Evolutionary conservation across 164 flowering plant species (phyloP).

Genomic region (Houttuynia cordata): DNA sequence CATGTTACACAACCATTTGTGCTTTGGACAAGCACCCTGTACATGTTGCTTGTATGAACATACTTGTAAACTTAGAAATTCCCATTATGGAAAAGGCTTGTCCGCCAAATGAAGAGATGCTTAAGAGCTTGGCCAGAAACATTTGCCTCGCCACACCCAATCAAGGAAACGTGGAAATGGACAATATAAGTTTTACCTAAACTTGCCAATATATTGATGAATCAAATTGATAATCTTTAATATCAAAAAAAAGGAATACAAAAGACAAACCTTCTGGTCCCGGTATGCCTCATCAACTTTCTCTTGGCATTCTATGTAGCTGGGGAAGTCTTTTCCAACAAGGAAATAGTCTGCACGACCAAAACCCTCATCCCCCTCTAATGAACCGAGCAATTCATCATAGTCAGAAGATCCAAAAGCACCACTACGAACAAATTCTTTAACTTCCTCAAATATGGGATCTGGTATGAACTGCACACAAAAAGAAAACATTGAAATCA

Average conservation of each 20-base stretch:
- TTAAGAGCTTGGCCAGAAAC: no score
- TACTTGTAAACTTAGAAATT: no score
- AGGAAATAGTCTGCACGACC: slow-evolving; percentile 90
- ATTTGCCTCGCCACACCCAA: no score
- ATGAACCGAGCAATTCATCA: slow-evolving; percentile 61
- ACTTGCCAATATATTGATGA: neutral
- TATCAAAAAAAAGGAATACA: no score
- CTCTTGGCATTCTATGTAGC: slow-evolving; percentile 87
- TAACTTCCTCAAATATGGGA: slow-evolving; percentile 78
- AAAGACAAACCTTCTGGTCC: slow-evolving; percentile 50
- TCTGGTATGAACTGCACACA: slow-evolving; percentile 67
- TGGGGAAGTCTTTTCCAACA: slow-evolving; percentile 90
- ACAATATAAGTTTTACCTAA: neutral
- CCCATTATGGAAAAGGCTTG: no score
- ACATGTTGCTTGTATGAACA: no score
- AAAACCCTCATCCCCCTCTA: slow-evolving; percentile 88
- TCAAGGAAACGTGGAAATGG: no score
- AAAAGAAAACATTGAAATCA: neutral
- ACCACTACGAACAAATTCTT: slow-evolving; percentile 60
- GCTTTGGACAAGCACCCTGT: neutral
- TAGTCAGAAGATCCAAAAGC: slow-evolving; percentile 61
- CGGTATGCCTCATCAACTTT: slow-evolving; percentile 76
- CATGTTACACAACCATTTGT: neutral
- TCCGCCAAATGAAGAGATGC: no score
- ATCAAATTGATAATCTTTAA: neutral